Percentiles rank a stretch among this genome's conserved stretches.
Conservation (phyloP, 768 basidiomycete genomes). For the Tricholoma bakamatsutake region DNA sequence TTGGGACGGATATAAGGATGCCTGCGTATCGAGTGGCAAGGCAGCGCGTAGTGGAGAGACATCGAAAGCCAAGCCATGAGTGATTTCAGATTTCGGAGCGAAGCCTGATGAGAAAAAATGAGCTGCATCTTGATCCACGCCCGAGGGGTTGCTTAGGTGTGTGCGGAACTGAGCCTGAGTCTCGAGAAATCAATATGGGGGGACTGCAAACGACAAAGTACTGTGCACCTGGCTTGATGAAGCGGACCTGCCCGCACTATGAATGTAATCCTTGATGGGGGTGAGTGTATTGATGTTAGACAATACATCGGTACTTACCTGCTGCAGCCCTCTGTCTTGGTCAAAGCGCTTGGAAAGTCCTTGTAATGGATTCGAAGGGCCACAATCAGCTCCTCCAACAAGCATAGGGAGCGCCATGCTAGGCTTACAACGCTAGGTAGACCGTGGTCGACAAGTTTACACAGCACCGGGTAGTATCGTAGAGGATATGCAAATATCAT, state of each 20-base stretch:
- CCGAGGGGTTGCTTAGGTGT: constrained; percentile 30
- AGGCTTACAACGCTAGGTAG: neutral
- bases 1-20: constrained; percentile 16
- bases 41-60: constrained; percentile 47
- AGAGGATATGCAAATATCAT: constrained; percentile 7
- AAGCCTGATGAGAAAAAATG: constrained; percentile 54
- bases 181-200: neutral
- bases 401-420: constrained; percentile 80
- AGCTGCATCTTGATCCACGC: constrained; percentile 59
- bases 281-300: constrained; percentile 4
- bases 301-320: constrained; percentile 39
- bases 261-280: constrained; percentile 57
- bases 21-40: constrained; percentile 30
- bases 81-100: constrained; percentile 26
- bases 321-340: constrained; percentile 71
- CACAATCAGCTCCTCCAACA: constrained; percentile 73
- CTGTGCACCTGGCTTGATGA: constrained; percentile 55
- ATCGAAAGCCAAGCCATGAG: constrained; percentile 47
- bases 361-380: constrained; percentile 80
- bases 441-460: neutral
- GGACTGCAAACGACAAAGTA: neutral
- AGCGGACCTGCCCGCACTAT: constrained; percentile 47
- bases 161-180: constrained; percentile 53
- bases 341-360: constrained; percentile 76
- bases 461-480: neutral